Percentiles rank a stretch among this genome's conserved stretches.
Evolutionary conservation across 1,139 yeast species (phyloP).

Genomic region (Geotrichum fermentans): DNA sequence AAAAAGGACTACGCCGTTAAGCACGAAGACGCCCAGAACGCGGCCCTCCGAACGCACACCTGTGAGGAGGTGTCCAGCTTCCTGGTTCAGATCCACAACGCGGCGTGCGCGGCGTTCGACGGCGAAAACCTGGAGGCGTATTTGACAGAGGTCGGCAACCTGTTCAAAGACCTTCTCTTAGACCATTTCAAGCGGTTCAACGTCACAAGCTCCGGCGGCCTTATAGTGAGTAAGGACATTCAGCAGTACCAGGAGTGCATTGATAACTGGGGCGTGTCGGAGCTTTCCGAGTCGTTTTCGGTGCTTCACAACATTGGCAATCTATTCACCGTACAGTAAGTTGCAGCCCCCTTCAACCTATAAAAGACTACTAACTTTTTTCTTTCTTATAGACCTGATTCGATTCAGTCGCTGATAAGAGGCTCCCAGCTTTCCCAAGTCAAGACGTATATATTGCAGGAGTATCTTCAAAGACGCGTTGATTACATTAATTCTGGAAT

Average conservation of each 20-base stretch:
- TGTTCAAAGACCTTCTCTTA: conserved; percentile 55
- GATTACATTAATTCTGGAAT: conserved; percentile 41
- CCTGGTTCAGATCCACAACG: conserved; percentile 41
- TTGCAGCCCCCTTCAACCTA: conserved; percentile 1
- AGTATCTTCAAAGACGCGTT: conserved; percentile 64
- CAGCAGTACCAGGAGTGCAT: conserved; percentile 71
- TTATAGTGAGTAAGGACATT: conserved; percentile 77
- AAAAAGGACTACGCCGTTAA: conserved; percentile 55
- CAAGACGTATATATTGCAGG: conserved; percentile 62
- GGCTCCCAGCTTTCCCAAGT: conserved; percentile 75
- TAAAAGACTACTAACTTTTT: conserved; percentile 36
- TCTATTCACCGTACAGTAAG: conserved; percentile 58
- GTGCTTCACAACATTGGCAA: conserved; percentile 79
- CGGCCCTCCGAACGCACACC: conserved; percentile 53
- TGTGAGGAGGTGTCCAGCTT: conserved; percentile 61
- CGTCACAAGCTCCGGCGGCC: conserved; percentile 79
- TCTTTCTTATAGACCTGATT: conserved; percentile 42
- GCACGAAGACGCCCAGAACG: conserved; percentile 38
- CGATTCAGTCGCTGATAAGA: conserved; percentile 70
- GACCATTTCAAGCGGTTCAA: conserved; percentile 72
- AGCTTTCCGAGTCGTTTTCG: conserved; percentile 63
- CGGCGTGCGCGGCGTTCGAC: conserved; percentile 41
- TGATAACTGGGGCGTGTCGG: conserved; percentile 64
- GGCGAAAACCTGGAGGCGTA: conserved; percentile 52
- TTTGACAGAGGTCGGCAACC: conserved; percentile 56